These are phyloP conservation scores for Solanum ossicruentum DNA, from an alignment of 257 asterid species.

Conservation along the genomic window DNA sequence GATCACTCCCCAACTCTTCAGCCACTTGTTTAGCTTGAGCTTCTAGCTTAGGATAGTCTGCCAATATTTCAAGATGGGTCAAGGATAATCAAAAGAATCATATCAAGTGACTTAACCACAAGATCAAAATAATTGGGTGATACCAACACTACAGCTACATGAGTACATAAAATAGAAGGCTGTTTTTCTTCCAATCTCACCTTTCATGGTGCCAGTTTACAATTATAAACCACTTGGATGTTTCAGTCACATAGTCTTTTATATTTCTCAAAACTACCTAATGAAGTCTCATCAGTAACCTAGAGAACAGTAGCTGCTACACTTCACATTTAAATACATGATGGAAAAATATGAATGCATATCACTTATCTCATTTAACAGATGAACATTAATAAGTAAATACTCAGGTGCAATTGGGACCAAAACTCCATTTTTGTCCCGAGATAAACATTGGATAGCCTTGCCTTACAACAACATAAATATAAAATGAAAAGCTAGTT, in stretches of 20 bases:
- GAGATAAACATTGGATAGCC: not conserved
- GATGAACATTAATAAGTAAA: not conserved
- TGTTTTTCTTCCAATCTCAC: not conserved
- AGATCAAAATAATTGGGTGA: not conserved
- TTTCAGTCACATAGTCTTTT: not conserved
- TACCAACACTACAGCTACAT: not conserved
- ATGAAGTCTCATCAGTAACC: not conserved
- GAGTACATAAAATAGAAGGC: not conserved
- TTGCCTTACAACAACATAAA: not conserved
- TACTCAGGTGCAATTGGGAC: not conserved
- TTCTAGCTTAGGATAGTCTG: slow-evolving; percentile 89
- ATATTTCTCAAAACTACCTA: not conserved
- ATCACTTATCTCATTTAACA: not conserved
- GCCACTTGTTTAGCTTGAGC: slow-evolving; percentile 67
- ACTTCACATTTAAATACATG: not conserved
- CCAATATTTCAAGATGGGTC: slow-evolving; percentile 4
- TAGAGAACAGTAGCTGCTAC: not conserved
- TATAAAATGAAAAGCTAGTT: not conserved
- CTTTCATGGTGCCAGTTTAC: not conserved
- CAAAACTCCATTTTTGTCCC: not conserved
- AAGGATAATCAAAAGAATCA: not conserved
- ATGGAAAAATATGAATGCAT: not conserved
- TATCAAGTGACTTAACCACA: not conserved
- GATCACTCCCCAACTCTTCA: slow-evolving; percentile 43
- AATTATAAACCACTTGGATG: not conserved